Evolutionary conservation across 371 early-diverging fungal genomes (phyloP), one percentile per base, ranked within the genome.

Genomic region (Furculomyces boomerangus): DNA sequence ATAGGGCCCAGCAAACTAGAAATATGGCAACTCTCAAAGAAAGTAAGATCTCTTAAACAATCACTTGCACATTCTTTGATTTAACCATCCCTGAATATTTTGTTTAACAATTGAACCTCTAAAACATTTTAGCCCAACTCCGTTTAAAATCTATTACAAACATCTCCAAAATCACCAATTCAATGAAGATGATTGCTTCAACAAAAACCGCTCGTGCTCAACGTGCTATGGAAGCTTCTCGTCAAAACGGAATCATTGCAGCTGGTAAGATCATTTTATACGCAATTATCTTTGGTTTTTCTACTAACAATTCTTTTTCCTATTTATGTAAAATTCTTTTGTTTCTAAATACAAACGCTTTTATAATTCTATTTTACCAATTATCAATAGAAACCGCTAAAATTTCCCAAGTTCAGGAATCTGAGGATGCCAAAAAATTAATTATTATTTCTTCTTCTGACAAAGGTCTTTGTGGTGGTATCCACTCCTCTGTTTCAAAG

Each of bases 171-270:
- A 95, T 97, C 72, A 97, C 98, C 56, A 93, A 94, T 75, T 96
- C 96, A 56, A 94, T 95, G 94, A 97, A 97, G 80, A 95, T 97
- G 95, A 97, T 97, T 93, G 96, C 98, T 56, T 92, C 96, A 44
- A 96, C 97, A 74, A 97, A 97, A 81, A 84, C 93, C 67, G 70
- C 74, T 65, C 86, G 88, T 74, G 94, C 98, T 43, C 93, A 93
- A 77, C 80, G 83, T 60, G 75, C 76, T 66, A 95, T 97, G 96
- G 88, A 91, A 65, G 68, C 74, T 55, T 95, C 93, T 37, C 87
- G 94, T 60, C 67, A 69, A 46, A 91, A 86, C 66, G 96, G 96
- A 61, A 50, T 67, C 54, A 71, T 92, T 60, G 80, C 84, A 31
- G 53, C 65, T 50, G 30, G 55, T 54, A 54, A 47, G 53, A 13